These are phyloP conservation scores for Botrytis pseudocinerea DNA, from an alignment of 2,329 filamentous ascomycete genomes.

Conservation along the genomic window DNA sequence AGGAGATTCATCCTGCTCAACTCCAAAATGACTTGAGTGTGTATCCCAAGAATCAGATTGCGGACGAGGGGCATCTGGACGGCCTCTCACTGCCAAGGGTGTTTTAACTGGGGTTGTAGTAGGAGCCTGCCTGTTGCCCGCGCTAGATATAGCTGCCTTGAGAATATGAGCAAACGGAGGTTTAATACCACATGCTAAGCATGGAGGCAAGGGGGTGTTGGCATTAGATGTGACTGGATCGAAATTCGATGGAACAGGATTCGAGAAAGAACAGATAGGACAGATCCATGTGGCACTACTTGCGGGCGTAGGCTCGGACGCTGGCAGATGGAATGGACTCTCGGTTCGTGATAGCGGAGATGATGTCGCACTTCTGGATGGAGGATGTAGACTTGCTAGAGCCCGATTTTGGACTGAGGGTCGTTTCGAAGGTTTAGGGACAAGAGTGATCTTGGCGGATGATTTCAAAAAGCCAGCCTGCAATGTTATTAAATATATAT, in stretches of 20 bases:
- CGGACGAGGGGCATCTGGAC: slow-evolving; percentile 30
- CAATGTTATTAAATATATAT: slow-evolving; percentile 30
- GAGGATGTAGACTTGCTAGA: slow-evolving; percentile 48
- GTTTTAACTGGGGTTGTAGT: slow-evolving; percentile 35
- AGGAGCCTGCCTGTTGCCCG: slow-evolving; percentile 54
- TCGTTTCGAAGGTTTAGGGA: slow-evolving; percentile 76
- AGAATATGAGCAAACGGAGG: slow-evolving; percentile 79
- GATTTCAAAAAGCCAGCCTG: slow-evolving; percentile 92
- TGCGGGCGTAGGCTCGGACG: slow-evolving; percentile 50
- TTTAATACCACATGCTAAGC: slow-evolving; percentile 90
- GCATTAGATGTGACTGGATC: slow-evolving; percentile 79
- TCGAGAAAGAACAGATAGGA: slow-evolving; percentile 93
- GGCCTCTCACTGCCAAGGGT: slow-evolving; percentile 38
- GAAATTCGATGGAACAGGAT: slow-evolving; percentile 90
- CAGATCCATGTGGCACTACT: slow-evolving; percentile 87
- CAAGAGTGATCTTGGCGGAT: slow-evolving; percentile 86
- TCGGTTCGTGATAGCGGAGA: slow-evolving; percentile 50
- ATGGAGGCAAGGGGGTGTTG: slow-evolving; percentile 80
- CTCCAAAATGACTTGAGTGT: slow-evolving; percentile 16
- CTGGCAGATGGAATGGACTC: slow-evolving; percentile 47
- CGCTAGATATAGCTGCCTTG: slow-evolving; percentile 81
- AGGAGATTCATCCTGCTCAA: slow-evolving; percentile 2
- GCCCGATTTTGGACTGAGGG: slow-evolving; percentile 58
- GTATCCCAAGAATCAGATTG: slow-evolving; percentile 33
- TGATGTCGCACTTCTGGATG: slow-evolving; percentile 49